Conservation (phyloP, 1,284 basidiomycete genomes). For the Rhodotorula sp. region DNA sequence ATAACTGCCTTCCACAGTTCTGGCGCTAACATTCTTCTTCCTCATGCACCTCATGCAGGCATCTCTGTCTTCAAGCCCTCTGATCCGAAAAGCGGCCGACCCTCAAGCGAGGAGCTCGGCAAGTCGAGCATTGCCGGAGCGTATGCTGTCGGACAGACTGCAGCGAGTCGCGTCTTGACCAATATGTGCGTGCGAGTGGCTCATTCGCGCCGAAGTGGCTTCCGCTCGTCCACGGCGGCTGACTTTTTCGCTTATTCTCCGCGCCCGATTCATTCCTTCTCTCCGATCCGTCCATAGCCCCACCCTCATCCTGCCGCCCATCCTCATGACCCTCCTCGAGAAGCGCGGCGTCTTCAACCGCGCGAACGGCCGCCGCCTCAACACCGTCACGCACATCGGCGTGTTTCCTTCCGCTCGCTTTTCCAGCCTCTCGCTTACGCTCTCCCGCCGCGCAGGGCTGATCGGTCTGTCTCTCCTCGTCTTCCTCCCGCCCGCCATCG, state of each 20-base stretch:
- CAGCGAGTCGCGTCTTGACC: constrained; percentile 55
- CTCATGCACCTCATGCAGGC: constrained; percentile 46
- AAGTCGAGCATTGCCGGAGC: constrained; percentile 53
- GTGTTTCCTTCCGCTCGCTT: constrained; percentile 17
- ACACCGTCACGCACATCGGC: constrained; percentile 50
- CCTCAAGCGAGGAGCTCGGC: constrained; percentile 49
- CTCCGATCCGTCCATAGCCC: constrained; percentile 46
- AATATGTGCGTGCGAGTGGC: constrained; percentile 51
- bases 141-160: constrained; percentile 56
- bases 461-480: constrained; percentile 55
- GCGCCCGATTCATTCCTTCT: background rate
- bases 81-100: constrained; percentile 37
- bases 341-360: constrained; percentile 50
- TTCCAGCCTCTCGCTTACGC: background rate
- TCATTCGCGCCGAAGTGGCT: background rate
- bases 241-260: background rate
- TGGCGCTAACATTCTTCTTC: background rate
- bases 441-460: constrained; percentile 32
- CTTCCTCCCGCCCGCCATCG: constrained; percentile 59
- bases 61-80: constrained; percentile 52
- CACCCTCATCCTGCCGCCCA: constrained; percentile 56
- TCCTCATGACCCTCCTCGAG: constrained; percentile 54
- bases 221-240: background rate
- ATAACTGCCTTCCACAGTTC: background rate
- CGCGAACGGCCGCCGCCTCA: constrained; percentile 47